phyloP scores from a whole-genome alignment of 2,329 filamentous ascomycete genomes.

The Colletotrichum noveboracense region DNA sequence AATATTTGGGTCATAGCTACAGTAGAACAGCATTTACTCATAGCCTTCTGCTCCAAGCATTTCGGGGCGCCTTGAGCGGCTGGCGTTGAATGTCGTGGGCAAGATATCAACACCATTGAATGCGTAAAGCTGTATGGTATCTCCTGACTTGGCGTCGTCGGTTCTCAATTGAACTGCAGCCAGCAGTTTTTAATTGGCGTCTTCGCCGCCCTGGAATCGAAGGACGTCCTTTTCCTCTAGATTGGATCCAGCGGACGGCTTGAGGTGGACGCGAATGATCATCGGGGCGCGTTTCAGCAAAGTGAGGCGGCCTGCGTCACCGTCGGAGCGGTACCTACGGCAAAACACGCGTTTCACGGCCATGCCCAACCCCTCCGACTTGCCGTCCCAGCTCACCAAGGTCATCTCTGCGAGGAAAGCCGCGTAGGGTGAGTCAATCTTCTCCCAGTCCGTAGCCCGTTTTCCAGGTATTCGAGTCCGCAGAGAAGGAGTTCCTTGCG shows the following conservation, averaged over 20 bases:
- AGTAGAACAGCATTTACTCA: neutral
- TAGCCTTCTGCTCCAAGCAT: neutral
- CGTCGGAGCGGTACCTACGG: neutral
- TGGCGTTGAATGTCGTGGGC: neutral
- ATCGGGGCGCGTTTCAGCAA: neutral
- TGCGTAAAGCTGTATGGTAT: neutral
- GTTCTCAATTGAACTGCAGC: neutral
- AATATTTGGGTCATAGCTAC: neutral
- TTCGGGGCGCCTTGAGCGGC: neutral
- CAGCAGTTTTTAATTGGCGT: neutral
- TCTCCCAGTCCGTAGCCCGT: neutral
- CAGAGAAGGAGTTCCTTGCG: neutral
- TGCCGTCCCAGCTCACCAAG: neutral
- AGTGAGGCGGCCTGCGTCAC: neutral
- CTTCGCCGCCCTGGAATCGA: neutral
- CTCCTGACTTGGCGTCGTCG: accelerated
- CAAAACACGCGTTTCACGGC: neutral
- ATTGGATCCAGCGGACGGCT: neutral
- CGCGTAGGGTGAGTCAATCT: neutral
- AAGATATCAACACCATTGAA: neutral
- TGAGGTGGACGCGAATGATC: neutral
- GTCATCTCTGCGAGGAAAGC: neutral
- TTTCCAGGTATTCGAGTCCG: neutral
- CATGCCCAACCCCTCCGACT: neutral
- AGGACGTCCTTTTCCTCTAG: neutral